Evolutionary conservation across 176 grass and related monocot genomes (phyloP).

Genomic region (Hordeum marinum): DNA sequence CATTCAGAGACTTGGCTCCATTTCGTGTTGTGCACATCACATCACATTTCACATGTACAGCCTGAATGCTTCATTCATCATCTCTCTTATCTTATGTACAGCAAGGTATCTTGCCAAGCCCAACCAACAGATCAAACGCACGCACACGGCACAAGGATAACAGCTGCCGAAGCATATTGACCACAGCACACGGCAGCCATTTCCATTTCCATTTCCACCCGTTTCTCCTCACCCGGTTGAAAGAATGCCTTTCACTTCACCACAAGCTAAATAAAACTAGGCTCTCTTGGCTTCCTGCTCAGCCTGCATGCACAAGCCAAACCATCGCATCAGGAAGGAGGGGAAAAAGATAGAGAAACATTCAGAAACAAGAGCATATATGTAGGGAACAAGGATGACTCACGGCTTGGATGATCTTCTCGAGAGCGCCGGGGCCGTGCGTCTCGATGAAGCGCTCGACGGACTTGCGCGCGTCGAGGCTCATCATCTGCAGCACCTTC

Average conservation of each 20-base stretch:
- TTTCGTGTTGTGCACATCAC: not conserved
- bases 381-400: not conserved
- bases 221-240: not conserved
- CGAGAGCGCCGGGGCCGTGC: slow-evolving; percentile 68
- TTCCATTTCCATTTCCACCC: not conserved
- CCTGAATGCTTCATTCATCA: not conserved
- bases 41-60: not conserved
- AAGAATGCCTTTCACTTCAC: slow-evolving; percentile 16
- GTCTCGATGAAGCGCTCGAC: slow-evolving; percentile 81
- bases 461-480: slow-evolving; percentile 77
- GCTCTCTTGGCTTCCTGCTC: slow-evolving; percentile 40
- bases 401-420: slow-evolving; percentile 72
- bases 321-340: slow-evolving; percentile 18
- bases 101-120: slow-evolving; percentile 11
- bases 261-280: not conserved
- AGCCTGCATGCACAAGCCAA: slow-evolving; percentile 48
- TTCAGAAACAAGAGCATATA: not conserved
- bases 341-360: not conserved
- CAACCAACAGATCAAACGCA: slow-evolving; percentile 16
- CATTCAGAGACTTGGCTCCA: not conserved
- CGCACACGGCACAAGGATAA: not conserved
- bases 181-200: not conserved
- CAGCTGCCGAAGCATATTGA: not conserved
- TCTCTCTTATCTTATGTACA: not conserved
- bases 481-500: slow-evolving; percentile 82